phyloP scores from a whole-genome alignment of 208 protist genomes.

The Leishmania amazonensis region DNA sequence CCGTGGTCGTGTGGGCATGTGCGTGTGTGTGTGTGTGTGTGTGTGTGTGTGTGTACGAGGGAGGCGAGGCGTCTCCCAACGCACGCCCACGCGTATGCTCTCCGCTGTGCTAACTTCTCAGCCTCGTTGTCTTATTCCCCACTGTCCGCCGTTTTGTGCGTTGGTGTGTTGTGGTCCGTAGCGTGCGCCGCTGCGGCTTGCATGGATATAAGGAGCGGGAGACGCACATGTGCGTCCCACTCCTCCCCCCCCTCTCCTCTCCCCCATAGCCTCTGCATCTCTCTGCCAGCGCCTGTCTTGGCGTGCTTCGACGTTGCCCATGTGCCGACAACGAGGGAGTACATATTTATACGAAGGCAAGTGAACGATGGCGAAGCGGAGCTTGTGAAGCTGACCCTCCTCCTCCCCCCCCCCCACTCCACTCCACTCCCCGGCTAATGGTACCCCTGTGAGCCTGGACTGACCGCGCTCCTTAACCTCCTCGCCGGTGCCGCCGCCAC shows the following conservation, averaged over 20 bases:
- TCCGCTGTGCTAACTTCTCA: not conserved
- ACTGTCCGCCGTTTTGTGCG: not conserved
- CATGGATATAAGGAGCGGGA: not conserved
- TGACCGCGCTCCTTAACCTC: not conserved
- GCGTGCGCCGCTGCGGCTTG: not conserved
- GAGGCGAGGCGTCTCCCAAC: not conserved
- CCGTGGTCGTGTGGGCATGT: not conserved
- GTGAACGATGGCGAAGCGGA: not conserved
- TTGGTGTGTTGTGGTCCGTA: not conserved
- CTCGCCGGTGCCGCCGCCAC: not conserved
- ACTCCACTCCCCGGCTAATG: no score
- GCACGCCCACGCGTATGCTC: not conserved
- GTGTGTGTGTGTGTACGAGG: not conserved
- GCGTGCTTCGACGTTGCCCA: no score
- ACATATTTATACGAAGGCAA: no score
- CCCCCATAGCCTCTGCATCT: no score
- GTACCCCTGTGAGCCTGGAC: not conserved
- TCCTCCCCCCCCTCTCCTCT: no score
- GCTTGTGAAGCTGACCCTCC: not conserved
- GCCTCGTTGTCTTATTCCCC: not conserved
- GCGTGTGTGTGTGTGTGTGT: slow-evolving; percentile 1
- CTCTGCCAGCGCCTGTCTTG: no score
- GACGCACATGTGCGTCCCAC: not conserved
- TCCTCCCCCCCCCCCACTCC: no score
- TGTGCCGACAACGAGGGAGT: no score